phyloP scores from a whole-genome alignment of 345 rosid genomes.

The Camelina neglecta region DNA sequence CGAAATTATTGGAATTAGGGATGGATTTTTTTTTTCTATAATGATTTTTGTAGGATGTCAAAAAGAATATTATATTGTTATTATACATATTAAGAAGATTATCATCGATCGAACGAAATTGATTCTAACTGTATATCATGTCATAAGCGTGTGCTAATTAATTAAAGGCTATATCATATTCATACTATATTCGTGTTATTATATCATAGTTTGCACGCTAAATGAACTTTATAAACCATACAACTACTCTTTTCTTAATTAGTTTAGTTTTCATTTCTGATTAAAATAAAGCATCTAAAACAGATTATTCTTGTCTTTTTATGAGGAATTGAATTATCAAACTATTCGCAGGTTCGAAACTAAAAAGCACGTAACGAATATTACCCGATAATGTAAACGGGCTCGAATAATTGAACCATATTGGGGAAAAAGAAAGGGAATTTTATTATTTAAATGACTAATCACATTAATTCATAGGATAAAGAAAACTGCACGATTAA shows the following conservation, averaged over 20 bases:
- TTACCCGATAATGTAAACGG: constrained; percentile 33
- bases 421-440: constrained; percentile 7
- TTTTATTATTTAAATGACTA: constrained; percentile 25
- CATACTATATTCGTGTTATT: constrained; percentile 35
- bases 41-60: constrained; percentile 26
- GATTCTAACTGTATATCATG: constrained; percentile 36
- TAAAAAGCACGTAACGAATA: constrained; percentile 37
- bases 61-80: constrained; percentile 26
- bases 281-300: constrained; percentile 25
- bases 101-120: constrained; percentile 14
- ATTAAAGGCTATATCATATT: constrained; percentile 26
- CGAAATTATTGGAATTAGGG: constrained; percentile 3
- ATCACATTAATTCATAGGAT: constrained; percentile 1
- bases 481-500: constrained; percentile 35
- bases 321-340: constrained; percentile 5
- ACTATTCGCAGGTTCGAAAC: constrained; percentile 42
- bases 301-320: constrained; percentile 5
- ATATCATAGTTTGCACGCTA: constrained; percentile 38
- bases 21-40: neutral
- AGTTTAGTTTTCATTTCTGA: neutral
- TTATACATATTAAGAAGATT: constrained; percentile 30
- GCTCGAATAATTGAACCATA: constrained; percentile 26
- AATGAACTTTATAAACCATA: constrained; percentile 19
- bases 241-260: constrained; percentile 5
- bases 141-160: constrained; percentile 26